Evolutionary conservation across 345 rosid species (phyloP), one percentile per base, ranked within the genome.

Genomic region (Noccaea bulbosa): DNA sequence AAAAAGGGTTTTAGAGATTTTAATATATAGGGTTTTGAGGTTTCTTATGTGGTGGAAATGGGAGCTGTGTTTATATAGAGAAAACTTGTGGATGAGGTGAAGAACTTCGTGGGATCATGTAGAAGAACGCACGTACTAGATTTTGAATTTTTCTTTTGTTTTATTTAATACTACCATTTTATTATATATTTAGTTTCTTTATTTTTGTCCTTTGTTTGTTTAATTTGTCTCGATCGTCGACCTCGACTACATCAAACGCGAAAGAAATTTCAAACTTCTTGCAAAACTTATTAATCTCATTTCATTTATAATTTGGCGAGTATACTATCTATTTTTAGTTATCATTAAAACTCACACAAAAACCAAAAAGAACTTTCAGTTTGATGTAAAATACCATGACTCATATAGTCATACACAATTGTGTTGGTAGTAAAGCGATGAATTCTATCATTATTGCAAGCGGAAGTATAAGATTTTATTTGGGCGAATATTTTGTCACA

Each of bases 41-140:
- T 63, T 72, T 54, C 64, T 63, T 63, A 7, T 54, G 10, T 17
- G 48, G 63, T 17, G 48, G 63, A 14, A 11, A 8, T 51, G 24
- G 62, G 64, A 54, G 32, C 10, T 44, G 20, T 1, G 43, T 73
- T 56, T 73, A 73, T 65, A 73, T 57, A 73, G 75, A 30, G 3
- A 56, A 37, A 55, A 11, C 0, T 6, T 57, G 72, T 73, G 72
- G 39, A 57, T 54, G 70, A 17, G 8, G 46, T 27, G 53, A 73
- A 73, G 17, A 65, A 58, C 59, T 5, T 65, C 60, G 71, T 48
- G 60, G 65, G 71, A 65, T 65, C 60, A 57, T 58, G 66, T 73
- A 65, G 71, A 73, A 30, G 52, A 60, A 49, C 37, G 72, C 61
- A 73, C 71, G 53, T 73, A 73, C 71, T 56, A 56, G 8, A 54